These are phyloP conservation scores for Astragalus membranaceus DNA, from an alignment of 306 rosid genomes.

Conservation along the genomic window DNA sequence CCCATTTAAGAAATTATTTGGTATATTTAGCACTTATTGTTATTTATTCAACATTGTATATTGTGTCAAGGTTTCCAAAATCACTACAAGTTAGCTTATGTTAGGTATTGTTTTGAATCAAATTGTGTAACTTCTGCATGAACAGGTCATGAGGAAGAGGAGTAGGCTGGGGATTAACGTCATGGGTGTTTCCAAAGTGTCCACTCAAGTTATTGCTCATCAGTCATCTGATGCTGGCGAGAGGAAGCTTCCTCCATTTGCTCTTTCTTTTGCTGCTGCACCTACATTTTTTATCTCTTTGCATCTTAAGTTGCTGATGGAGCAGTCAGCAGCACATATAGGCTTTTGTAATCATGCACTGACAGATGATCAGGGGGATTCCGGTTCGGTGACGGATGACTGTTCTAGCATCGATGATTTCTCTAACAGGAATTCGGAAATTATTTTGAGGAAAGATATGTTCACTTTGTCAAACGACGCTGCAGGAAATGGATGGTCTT, in stretches of 20 bases:
- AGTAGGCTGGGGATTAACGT: slow-evolving; percentile 46
- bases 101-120: slow-evolving; percentile 20
- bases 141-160: slow-evolving; percentile 50
- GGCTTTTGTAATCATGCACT: slow-evolving; percentile 36
- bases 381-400: slow-evolving; percentile 33
- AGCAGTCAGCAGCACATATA: slow-evolving; percentile 44
- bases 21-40: neutral
- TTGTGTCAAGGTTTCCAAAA: slow-evolving; percentile 6
- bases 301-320: slow-evolving; percentile 82
- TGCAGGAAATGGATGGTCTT: slow-evolving; percentile 33
- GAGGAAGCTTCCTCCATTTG: slow-evolving; percentile 58
- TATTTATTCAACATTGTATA: neutral
- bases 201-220: slow-evolving; percentile 30
- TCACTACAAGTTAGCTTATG: neutral
- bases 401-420: slow-evolving; percentile 25
- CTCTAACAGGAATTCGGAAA: slow-evolving; percentile 29
- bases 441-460: slow-evolving; percentile 26
- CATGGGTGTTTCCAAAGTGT: slow-evolving; percentile 52
- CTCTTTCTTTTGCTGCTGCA: slow-evolving; percentile 77
- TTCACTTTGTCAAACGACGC: slow-evolving; percentile 21
- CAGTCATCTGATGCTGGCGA: slow-evolving; percentile 33
- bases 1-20: neutral
- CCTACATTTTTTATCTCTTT: slow-evolving; percentile 73
- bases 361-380: slow-evolving; percentile 35
- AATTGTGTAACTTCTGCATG: slow-evolving; percentile 20